Conservation (phyloP, 371 early-diverging fungal genomes). For the Mucor sp. region DNA sequence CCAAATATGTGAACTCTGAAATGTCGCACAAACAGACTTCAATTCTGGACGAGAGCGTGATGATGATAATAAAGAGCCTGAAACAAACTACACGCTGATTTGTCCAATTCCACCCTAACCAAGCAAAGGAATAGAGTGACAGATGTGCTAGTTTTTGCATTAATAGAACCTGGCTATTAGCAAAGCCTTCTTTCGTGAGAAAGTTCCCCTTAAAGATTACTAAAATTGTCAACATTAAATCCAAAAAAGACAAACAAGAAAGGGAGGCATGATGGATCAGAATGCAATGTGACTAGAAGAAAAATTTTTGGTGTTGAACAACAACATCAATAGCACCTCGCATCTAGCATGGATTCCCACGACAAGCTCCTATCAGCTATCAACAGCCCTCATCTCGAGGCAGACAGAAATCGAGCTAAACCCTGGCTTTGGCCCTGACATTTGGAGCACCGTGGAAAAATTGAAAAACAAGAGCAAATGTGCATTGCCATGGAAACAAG, state of each 20-base stretch:
- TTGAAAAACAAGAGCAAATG: neutral
- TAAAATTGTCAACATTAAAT: neutral
- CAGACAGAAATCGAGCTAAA: neutral
- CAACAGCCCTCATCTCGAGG: neutral
- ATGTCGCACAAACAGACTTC: neutral
- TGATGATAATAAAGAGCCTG: neutral
- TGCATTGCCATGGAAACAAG: neutral
- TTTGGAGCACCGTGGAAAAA: neutral
- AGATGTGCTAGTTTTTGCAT: neutral
- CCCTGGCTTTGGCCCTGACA: neutral
- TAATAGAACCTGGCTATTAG: neutral
- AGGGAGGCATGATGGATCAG: neutral
- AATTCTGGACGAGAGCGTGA: neutral
- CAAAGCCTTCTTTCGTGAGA: neutral
- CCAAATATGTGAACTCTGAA: neutral
- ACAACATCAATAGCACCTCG: neutral
- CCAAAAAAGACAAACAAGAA: neutral
- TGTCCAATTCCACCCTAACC: neutral
- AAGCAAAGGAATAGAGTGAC: neutral
- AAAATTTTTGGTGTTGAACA: conserved; percentile 6
- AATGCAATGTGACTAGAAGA: neutral
- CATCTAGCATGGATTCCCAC: neutral
- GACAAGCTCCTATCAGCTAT: neutral
- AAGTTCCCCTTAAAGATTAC: neutral
- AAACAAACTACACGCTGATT: neutral